Conservation (phyloP, 2,329 filamentous ascomycete genomes). For the Achaetomium macrosporum region DNA sequence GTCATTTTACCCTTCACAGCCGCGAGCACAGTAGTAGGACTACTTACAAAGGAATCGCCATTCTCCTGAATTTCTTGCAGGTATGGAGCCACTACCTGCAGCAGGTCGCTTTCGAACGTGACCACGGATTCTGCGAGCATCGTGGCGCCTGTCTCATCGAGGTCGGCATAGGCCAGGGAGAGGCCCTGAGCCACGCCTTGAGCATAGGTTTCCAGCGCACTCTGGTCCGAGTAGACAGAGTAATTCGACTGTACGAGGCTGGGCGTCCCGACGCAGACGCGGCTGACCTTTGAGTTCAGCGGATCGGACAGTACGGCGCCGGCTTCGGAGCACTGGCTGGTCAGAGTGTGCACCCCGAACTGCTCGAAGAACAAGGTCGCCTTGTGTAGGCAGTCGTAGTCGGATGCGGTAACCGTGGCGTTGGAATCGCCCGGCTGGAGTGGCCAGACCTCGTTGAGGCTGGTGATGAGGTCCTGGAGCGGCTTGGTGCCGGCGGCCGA, state of each 20-base stretch:
- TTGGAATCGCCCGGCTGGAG: slow-evolving; percentile 4
- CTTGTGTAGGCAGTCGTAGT: slow-evolving; percentile 6
- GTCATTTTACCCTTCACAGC: background rate
- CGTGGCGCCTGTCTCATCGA: background rate
- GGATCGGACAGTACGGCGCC: background rate
- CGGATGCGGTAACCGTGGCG: background rate
- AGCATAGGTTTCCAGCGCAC: background rate
- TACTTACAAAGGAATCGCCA: background rate
- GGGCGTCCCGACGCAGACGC: background rate
- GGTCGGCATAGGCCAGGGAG: background rate
- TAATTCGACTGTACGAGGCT: background rate
- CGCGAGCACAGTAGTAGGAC: background rate
- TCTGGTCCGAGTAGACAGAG: background rate
- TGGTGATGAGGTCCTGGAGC: slow-evolving; percentile 49
- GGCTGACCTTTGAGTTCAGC: slow-evolving; percentile 1
- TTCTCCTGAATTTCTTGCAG: background rate
- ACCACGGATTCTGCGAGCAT: background rate
- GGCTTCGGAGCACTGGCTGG: background rate
- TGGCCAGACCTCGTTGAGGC: slow-evolving; percentile 40
- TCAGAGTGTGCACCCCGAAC: background rate
- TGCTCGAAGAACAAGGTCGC: slow-evolving; percentile 6
- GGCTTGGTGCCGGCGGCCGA: slow-evolving; percentile 50
- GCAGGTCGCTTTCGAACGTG: background rate
- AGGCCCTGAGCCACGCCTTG: background rate
- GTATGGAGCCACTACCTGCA: background rate